phyloP scores from a whole-genome alignment of 805 yeast genomes.

The Candida schatavii region DNA sequence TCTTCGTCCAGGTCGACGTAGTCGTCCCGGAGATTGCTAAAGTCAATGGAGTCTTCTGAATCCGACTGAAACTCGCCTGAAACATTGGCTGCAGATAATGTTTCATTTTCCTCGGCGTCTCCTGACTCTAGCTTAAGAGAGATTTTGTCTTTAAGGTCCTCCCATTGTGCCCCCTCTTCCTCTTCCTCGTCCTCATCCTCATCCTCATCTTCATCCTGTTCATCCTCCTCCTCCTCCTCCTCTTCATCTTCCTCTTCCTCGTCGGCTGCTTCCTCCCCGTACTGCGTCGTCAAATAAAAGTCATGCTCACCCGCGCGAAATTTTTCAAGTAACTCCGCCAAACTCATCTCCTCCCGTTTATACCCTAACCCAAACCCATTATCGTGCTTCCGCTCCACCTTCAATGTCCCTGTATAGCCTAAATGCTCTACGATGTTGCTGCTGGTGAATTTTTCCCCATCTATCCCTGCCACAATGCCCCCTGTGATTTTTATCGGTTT shows the following conservation, averaged over 20 bases:
- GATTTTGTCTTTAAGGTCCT: constrained; percentile 6
- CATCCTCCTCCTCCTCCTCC: constrained; percentile 11
- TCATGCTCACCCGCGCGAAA: constrained; percentile 42
- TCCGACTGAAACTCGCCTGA: constrained; percentile 3
- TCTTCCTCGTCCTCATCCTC: constrained; percentile 18
- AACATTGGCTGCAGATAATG: constrained; percentile 6
- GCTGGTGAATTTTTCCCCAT: constrained; percentile 29
- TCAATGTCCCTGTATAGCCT: constrained; percentile 34
- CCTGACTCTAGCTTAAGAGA: too few species aligned
- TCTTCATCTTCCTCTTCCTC: constrained; percentile 15
- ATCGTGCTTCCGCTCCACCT: constrained; percentile 55
- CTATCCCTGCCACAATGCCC: constrained; percentile 26
- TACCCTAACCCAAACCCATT: constrained; percentile 73
- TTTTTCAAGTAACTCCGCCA: constrained; percentile 46
- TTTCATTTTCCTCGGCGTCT: constrained; percentile 9
- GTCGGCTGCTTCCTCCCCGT: constrained; percentile 32
- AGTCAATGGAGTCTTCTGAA: constrained; percentile 41
- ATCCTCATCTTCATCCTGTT: constrained; percentile 19
- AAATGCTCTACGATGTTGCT: constrained; percentile 37
- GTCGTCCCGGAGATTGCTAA: constrained; percentile 48
- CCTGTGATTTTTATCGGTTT: constrained; percentile 49
- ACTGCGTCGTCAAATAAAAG: constrained; percentile 69
- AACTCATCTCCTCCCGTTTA: constrained; percentile 47
- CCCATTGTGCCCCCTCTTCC: constrained; percentile 22
- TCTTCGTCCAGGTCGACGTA: constrained; percentile 40